Evolutionary conservation across 1,139 yeast genomes (phyloP).

Genomic region (Hyphopichia pseudoburtonii): DNA sequence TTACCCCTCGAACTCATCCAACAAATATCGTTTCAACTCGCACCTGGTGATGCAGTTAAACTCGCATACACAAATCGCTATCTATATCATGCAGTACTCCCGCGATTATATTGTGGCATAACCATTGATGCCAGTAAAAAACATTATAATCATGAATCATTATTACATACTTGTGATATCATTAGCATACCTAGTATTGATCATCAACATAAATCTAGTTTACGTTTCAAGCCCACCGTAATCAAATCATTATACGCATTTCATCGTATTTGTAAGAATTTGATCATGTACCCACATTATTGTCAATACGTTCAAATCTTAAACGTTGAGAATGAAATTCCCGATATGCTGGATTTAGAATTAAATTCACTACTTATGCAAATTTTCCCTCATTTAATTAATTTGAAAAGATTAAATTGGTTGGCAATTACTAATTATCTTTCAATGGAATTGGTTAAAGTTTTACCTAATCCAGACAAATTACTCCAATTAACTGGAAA

Average conservation of each 20-base stretch:
- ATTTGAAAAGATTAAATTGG: conserved; percentile 25
- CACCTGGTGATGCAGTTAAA: conserved; percentile 19
- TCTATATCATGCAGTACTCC: conserved; percentile 14
- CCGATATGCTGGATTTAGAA: conserved; percentile 29
- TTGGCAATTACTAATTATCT: conserved; percentile 14
- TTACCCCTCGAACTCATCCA: conserved; percentile 25
- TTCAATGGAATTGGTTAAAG: conserved; percentile 13
- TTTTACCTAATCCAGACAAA: conserved; percentile 13
- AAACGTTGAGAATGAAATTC: conserved; percentile 16
- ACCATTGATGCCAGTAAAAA: conserved; percentile 20
- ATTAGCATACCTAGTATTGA: background rate
- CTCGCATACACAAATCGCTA: conserved; percentile 17
- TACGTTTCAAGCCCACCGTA: background rate
- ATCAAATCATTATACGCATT: conserved; percentile 11
- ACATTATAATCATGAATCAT: conserved; percentile 1
- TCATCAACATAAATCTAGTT: background rate
- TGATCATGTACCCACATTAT: conserved; percentile 11
- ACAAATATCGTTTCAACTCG: conserved; percentile 13
- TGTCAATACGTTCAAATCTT: conserved; percentile 16
- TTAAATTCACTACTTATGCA: conserved; percentile 15
- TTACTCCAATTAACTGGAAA: conserved; percentile 19
- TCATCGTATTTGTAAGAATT: conserved; percentile 19
- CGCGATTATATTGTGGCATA: conserved; percentile 21
- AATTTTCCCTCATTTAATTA: conserved; percentile 19
- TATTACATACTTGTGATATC: background rate